phyloP scores from a whole-genome alignment of 495 filamentous ascomycete genomes.

The Jackrogersella minutella region DNA sequence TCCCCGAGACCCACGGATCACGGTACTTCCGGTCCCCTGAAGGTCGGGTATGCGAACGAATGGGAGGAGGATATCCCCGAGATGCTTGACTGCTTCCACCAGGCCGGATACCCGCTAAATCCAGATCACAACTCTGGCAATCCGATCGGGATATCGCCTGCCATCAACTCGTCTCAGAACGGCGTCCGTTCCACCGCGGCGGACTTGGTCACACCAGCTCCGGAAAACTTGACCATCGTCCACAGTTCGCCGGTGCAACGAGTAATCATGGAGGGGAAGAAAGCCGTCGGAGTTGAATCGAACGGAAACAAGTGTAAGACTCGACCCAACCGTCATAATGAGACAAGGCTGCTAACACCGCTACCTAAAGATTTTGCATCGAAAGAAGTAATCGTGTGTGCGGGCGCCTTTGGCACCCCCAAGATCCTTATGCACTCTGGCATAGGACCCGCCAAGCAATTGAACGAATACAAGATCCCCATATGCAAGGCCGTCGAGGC shows the following conservation, averaged over 20 bases:
- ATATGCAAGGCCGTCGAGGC: conserved; percentile 55
- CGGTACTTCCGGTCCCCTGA: conserved; percentile 56
- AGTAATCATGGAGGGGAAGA: conserved; percentile 60
- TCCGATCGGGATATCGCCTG: conserved; percentile 62
- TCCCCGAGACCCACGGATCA: conserved; percentile 51
- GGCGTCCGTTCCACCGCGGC: conserved; percentile 60
- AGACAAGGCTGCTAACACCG: background rate
- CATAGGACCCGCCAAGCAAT: conserved; percentile 62
- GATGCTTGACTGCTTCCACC: conserved; percentile 50
- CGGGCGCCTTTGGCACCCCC: conserved; percentile 65
- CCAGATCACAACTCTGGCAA: conserved; percentile 67
- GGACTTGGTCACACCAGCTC: conserved; percentile 55
- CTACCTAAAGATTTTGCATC: conserved; percentile 51
- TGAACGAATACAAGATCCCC: conserved; percentile 60
- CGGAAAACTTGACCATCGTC: conserved; percentile 60
- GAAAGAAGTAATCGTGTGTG: conserved; percentile 65
- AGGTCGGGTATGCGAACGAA: conserved; percentile 56
- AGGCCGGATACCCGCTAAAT: conserved; percentile 58
- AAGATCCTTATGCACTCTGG: conserved; percentile 71
- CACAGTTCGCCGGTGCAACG: conserved; percentile 57
- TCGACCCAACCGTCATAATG: too few relatives aligned
- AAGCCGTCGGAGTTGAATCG: conserved; percentile 57
- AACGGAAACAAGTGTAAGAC: conserved; percentile 44
- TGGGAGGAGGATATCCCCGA: conserved; percentile 59
- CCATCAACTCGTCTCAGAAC: conserved; percentile 54